phyloP scores from a whole-genome alignment of 352 stramenopile species.

The Phytophthora pistaciae region DNA sequence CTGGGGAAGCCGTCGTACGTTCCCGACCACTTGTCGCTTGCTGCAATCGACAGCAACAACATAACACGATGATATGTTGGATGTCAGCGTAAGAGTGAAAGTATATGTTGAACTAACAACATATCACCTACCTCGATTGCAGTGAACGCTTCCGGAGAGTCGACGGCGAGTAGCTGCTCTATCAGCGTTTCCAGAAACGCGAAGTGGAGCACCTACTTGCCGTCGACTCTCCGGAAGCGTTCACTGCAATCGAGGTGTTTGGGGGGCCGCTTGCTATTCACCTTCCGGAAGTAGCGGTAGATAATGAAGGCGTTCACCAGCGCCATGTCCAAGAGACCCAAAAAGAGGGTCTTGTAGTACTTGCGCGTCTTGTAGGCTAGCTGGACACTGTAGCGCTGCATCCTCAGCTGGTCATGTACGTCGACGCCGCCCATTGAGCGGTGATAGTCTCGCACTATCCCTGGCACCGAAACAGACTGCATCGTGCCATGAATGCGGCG shows the following conservation, averaged over 20 bases:
- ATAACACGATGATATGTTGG: conserved; percentile 11
- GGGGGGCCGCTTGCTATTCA: neutral
- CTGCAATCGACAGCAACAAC: neutral
- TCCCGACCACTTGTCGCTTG: neutral
- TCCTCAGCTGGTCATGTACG: no score
- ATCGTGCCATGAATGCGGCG: no score
- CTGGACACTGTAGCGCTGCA: no score
- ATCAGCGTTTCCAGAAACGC: conserved; percentile 4
- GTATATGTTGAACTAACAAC: conserved; percentile 4
- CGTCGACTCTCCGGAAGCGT: no score
- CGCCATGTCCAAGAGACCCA: conserved; percentile 34
- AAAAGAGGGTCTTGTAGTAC: conserved; percentile 14
- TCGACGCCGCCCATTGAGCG: no score
- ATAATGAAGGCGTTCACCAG: conserved; percentile 33
- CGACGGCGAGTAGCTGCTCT: conserved; percentile 5
- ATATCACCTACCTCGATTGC: conserved; percentile 7
- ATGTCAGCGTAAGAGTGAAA: neutral
- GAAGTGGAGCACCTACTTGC: no score
- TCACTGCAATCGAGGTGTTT: conserved; percentile 2
- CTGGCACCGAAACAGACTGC: no score
- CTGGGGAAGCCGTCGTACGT: neutral
- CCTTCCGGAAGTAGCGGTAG: neutral
- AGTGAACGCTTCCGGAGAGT: neutral
- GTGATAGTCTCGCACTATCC: no score
- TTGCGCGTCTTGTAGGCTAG: no score